Percentiles rank a stretch among this genome's conserved stretches.
phyloP scores from a whole-genome alignment of 495 filamentous ascomycete genomes.

The Podospora bellae-mahoneyi region DNA sequence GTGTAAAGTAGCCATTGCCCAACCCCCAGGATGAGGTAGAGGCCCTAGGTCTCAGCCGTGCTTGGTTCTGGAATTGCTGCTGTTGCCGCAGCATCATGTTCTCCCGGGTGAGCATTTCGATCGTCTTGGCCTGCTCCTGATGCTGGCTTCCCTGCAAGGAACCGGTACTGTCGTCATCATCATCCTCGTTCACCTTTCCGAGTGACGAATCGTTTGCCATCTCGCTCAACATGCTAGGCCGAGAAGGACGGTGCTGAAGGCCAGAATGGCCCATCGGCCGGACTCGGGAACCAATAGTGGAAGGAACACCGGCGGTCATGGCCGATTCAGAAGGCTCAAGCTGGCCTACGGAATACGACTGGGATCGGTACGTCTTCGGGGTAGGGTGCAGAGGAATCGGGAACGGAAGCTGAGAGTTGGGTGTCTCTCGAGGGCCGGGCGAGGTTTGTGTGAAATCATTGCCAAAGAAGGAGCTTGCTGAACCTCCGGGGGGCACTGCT shows the following conservation, averaged over 20 bases:
- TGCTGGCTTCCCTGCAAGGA: slow-evolving; percentile 51
- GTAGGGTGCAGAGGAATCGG: slow-evolving; percentile 88
- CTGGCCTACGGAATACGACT: slow-evolving; percentile 96
- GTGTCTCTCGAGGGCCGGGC: slow-evolving; percentile 42
- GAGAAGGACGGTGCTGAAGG: slow-evolving; percentile 76
- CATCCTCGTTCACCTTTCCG: slow-evolving; percentile 76
- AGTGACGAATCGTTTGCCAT: slow-evolving; percentile 67
- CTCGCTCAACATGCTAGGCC: slow-evolving; percentile 81
- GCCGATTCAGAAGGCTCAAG: slow-evolving; percentile 66
- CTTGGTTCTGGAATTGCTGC: slow-evolving; percentile 57
- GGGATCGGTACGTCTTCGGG: slow-evolving; percentile 87
- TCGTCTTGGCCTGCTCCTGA: slow-evolving; percentile 62
- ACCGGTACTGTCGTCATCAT: slow-evolving; percentile 63
- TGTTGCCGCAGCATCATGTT: slow-evolving; percentile 70
- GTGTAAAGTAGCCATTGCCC: slow-evolving; percentile 55
- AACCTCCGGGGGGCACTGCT: slow-evolving; percentile 51
- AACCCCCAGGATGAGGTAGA: slow-evolving; percentile 52
- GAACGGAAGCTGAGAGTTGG: slow-evolving; percentile 73
- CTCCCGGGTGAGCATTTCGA: slow-evolving; percentile 69
- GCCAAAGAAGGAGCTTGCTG: slow-evolving; percentile 44
- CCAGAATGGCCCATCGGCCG: slow-evolving; percentile 58
- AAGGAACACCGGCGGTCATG: slow-evolving; percentile 40
- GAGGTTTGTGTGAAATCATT: slow-evolving; percentile 43
- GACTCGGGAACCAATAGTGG: slow-evolving; percentile 48
- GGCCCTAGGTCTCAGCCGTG: slow-evolving; percentile 61